Evolutionary conservation across 2,329 filamentous ascomycete genomes (phyloP).

Genomic region (Paracoccidioides lutzii): DNA sequence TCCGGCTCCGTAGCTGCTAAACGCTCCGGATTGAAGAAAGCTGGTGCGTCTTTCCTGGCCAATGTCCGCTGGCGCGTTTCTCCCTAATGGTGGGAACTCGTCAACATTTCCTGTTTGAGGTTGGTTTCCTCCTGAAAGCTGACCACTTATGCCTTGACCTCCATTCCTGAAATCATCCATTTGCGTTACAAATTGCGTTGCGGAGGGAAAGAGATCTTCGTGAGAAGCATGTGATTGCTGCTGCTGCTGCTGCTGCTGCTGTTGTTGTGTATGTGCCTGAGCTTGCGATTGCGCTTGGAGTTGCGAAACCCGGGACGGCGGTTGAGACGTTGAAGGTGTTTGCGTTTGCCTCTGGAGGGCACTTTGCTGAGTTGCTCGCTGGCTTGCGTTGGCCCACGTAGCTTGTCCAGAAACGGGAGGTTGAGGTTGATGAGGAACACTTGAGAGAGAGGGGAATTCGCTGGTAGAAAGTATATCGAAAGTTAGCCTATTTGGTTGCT

Average conservation of each 20-base stretch:
- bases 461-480: slow-evolving; percentile 25
- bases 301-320: slow-evolving; percentile 29
- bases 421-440: slow-evolving; percentile 41
- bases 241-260: too few relatives aligned
- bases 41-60: slow-evolving; percentile 9
- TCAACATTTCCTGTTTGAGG: slow-evolving; percentile 46
- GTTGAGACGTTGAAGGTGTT: slow-evolving; percentile 27
- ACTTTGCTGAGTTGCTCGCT: slow-evolving; percentile 41
- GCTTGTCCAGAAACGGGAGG: slow-evolving; percentile 39
- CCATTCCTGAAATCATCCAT: slow-evolving; percentile 46
- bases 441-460: slow-evolving; percentile 50
- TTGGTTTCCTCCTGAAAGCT: slow-evolving; percentile 37
- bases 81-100: slow-evolving; percentile 48
- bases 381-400: slow-evolving; percentile 45
- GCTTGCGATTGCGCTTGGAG: slow-evolving; percentile 31
- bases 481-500: slow-evolving; percentile 6
- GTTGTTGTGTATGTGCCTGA: slow-evolving; percentile 31
- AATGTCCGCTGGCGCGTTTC: slow-evolving; percentile 21
- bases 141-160: slow-evolving; percentile 41
- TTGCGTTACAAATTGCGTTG: slow-evolving; percentile 38
- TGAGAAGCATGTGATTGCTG: slow-evolving; percentile 36
- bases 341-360: slow-evolving; percentile 42
- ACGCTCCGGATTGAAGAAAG: slow-evolving; percentile 32
- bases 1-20: slow-evolving; percentile 28
- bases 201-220: slow-evolving; percentile 35